Base-by-base conservation (phyloP, 2,329 filamentous ascomycete species). In the Scytalidium lignicola region DNA sequence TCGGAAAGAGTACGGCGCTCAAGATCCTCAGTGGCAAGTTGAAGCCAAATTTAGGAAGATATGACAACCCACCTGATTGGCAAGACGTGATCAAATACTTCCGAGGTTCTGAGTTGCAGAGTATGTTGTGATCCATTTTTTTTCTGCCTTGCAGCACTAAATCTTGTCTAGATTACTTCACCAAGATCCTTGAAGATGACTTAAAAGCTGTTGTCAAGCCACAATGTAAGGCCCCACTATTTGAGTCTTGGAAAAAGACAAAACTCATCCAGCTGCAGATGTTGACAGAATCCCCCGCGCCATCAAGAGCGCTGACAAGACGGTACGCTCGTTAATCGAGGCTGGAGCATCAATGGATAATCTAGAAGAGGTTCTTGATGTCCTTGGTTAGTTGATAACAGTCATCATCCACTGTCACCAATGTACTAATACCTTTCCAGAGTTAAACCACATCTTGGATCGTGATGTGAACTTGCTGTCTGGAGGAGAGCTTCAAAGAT, bases 31-130 rank as follows among this genome's bases (percentile, higher is more conserved):
- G 90, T 65, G 93, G 93, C 67, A 99, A 97, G 75, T 79, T 99
- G 64, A 99, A 99, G 82, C 93, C 93, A 52, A 99, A 99, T 70
- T 71, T 99, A 72, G 93, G 95, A 58, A 82, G 87, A 66, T 96
- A 88, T 68, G 91, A 97, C 59, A 95, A 97, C 71, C 92, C 93
- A 8, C 95, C 93, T 13, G 93, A 99, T 70, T 99, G 95, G 93
- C 91, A 97, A 74, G 93, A 97, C 72, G 95, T 99, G 52, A 82
- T 99, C 73, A 96, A 93, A 75, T 87, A 99, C 71, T 99, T 96
- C 80, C 86, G 93, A 72, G 93, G 93, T 52, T 97, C 92, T 40
- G 93, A 99, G 70, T 74, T 99, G 63, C 93, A 99, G 73, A 97
- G 90, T 95, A 74, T 64, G 86, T 69, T 39, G 26, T 12, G 3